phyloP scores from a whole-genome alignment of 2,329 filamentous ascomycete species.

The Colletotrichum sp. region DNA sequence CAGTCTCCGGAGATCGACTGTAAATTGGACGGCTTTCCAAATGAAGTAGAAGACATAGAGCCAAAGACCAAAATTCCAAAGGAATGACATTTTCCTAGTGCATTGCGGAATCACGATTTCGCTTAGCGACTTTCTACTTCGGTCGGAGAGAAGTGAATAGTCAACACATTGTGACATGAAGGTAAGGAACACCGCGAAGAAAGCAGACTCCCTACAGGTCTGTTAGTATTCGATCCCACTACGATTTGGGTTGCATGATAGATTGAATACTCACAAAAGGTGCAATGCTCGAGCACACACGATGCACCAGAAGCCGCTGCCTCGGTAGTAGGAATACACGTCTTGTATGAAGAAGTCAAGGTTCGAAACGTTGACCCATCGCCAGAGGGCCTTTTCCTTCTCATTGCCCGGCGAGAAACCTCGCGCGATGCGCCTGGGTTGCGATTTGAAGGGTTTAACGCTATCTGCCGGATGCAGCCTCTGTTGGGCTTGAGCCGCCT shows the following conservation, averaged over 20 bases:
- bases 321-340: slow-evolving; percentile 86
- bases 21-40: slow-evolving; percentile 76
- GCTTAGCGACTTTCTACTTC: slow-evolving; percentile 61
- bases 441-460: slow-evolving; percentile 23
- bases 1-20: slow-evolving; percentile 76
- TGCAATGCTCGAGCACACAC: slow-evolving; percentile 73
- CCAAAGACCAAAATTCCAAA: slow-evolving; percentile 83
- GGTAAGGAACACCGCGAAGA: slow-evolving; percentile 81
- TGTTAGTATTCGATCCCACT: not conserved
- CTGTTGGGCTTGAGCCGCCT: slow-evolving; percentile 57
- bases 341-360: slow-evolving; percentile 85
- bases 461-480: slow-evolving; percentile 48
- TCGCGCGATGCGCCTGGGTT: slow-evolving; percentile 33
- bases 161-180: slow-evolving; percentile 88
- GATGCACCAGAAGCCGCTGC: slow-evolving; percentile 86
- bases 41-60: slow-evolving; percentile 86
- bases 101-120: slow-evolving; percentile 74
- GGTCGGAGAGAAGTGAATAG: slow-evolving; percentile 67
- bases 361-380: slow-evolving; percentile 91
- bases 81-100: slow-evolving; percentile 73
- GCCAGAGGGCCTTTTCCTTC: slow-evolving; percentile 84
- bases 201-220: slow-evolving; percentile 71
- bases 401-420: slow-evolving; percentile 37
- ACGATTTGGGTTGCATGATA: not conserved
- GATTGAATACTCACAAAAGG: slow-evolving; percentile 64